A percentile compares a stretch with the other conserved stretches of the same genome.
Evolutionary conservation across 768 basidiomycete genomes (phyloP).

Genomic region (Candolleomyces aberdarensis): DNA sequence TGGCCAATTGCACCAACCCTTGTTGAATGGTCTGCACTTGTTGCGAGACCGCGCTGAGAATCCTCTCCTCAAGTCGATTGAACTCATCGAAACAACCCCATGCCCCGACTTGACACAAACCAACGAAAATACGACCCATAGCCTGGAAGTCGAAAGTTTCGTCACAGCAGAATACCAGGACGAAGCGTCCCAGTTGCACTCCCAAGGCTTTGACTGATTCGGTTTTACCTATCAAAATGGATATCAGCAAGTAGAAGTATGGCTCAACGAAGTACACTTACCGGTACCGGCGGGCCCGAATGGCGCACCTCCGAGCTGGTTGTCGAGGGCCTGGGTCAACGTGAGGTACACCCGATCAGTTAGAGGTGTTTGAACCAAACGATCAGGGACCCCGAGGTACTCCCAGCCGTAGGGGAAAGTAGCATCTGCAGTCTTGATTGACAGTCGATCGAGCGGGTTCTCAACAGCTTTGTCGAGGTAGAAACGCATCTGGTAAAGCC

Average conservation of each 20-base stretch:
- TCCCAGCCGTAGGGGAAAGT: constrained; percentile 98
- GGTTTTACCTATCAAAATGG: constrained; percentile 73
- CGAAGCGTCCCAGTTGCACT: constrained; percentile 95
- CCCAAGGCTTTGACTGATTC: constrained; percentile 99
- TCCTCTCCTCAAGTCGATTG: constrained; percentile 97
- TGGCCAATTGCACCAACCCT: constrained; percentile 78
- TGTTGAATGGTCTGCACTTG: constrained; percentile 99
- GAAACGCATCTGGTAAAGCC: constrained; percentile 99
- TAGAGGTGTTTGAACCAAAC: constrained; percentile 95
- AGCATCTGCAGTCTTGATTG: constrained; percentile 86
- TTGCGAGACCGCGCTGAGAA: constrained; percentile 96
- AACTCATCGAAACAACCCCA: constrained; percentile 99
- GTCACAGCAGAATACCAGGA: constrained; percentile 99
- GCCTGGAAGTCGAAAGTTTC: constrained; percentile 99
- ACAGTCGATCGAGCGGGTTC: constrained; percentile 76
- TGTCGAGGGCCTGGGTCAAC: constrained; percentile 91
- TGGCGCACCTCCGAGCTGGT: constrained; percentile 93
- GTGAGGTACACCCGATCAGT: constrained; percentile 98
- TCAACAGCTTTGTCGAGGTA: constrained; percentile 74
- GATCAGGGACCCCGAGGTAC: constrained; percentile 94
- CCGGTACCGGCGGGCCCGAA: constrained; percentile 99
- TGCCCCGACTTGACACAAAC: constrained; percentile 97
- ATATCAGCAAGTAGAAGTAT: constrained; percentile 8
- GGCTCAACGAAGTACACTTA: constrained; percentile 22
- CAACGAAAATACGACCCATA: constrained; percentile 99